A percentile compares a stretch with the other conserved stretches of the same genome.
These are phyloP conservation scores for Pythium rishiriense DNA, from an alignment of 352 stramenopile species.

Conservation along the genomic window DNA sequence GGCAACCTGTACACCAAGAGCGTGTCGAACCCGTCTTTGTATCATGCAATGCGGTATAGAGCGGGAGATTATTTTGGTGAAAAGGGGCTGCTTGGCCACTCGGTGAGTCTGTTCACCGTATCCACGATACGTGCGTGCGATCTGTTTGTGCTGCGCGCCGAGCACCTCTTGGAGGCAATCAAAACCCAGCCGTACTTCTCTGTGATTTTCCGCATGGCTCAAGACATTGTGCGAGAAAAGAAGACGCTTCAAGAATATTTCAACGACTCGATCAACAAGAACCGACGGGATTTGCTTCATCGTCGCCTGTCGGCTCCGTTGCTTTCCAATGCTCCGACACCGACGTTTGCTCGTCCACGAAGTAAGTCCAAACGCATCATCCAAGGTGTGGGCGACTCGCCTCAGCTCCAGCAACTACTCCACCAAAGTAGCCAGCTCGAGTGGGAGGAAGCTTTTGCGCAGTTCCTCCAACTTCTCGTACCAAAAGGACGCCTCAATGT, in stretches of 20 bases:
- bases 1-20: constrained; percentile 61
- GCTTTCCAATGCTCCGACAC: constrained; percentile 9
- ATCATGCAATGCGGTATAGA: constrained; percentile 45
- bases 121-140: constrained; percentile 30
- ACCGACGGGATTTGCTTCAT: constrained; percentile 22
- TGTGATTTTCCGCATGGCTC: constrained; percentile 42
- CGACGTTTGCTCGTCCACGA: not conserved
- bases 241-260: constrained; percentile 36
- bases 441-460: constrained; percentile 45
- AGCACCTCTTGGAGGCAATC: constrained; percentile 46
- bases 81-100: constrained; percentile 53
- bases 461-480: constrained; percentile 52
- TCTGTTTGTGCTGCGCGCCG: constrained; percentile 46
- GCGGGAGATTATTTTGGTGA: constrained; percentile 70
- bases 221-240: constrained; percentile 39
- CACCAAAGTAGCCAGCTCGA: constrained; percentile 25
- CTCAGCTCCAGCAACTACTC: constrained; percentile 18
- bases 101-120: constrained; percentile 41
- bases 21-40: constrained; percentile 48
- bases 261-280: constrained; percentile 23
- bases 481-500: constrained; percentile 28
- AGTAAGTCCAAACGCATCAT: constrained; percentile 5
- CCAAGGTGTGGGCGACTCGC: not conserved
- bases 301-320: constrained; percentile 17
- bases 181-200: constrained; percentile 42